These are phyloP conservation scores for Pseudogymnoascus sp. DNA, from an alignment of 2,329 filamentous ascomycete species.

Conservation along the genomic window DNA sequence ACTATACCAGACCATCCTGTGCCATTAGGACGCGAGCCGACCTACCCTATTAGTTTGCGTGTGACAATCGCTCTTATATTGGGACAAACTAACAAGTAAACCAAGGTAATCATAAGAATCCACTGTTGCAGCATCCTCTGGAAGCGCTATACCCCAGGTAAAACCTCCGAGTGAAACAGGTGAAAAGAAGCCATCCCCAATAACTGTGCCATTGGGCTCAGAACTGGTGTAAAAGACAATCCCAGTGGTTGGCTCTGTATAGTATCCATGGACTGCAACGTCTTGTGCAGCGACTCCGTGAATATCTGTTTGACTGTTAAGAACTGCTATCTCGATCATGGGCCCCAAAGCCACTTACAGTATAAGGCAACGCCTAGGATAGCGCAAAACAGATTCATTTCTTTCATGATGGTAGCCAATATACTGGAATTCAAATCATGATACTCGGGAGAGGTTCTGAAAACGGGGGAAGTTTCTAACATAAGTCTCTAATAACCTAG, in stretches of 20 bases:
- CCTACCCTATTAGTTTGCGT: conserved; percentile 13
- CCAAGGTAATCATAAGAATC: conserved; percentile 54
- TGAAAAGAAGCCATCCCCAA: conserved; percentile 28
- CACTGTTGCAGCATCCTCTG: conserved; percentile 40
- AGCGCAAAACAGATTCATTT: conserved; percentile 20
- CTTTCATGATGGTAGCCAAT: conserved; percentile 24
- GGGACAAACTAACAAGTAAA: conserved; percentile 40
- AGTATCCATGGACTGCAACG: conserved; percentile 29
- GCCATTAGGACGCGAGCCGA: conserved; percentile 40
- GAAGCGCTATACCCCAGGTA: conserved; percentile 51
- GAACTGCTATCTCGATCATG: neutral
- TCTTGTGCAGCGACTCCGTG: conserved; percentile 25
- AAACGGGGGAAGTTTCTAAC: neutral
- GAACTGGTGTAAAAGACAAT: conserved; percentile 49
- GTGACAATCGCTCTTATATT: neutral
- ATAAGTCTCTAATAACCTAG: neutral
- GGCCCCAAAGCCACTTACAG: conserved; percentile 20
- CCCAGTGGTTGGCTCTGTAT: conserved; percentile 43
- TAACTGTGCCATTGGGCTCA: conserved; percentile 35
- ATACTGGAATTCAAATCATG: conserved; percentile 8
- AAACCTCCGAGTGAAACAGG: conserved; percentile 36
- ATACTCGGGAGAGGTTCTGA: conserved; percentile 12
- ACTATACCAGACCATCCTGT: conserved; percentile 55
- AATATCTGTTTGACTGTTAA: conserved; percentile 20
- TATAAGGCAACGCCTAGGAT: conserved; percentile 22